Evolutionary conservation across 108 stramenopile genomes (phyloP).

Genomic region (Skeletonema tropicum): DNA sequence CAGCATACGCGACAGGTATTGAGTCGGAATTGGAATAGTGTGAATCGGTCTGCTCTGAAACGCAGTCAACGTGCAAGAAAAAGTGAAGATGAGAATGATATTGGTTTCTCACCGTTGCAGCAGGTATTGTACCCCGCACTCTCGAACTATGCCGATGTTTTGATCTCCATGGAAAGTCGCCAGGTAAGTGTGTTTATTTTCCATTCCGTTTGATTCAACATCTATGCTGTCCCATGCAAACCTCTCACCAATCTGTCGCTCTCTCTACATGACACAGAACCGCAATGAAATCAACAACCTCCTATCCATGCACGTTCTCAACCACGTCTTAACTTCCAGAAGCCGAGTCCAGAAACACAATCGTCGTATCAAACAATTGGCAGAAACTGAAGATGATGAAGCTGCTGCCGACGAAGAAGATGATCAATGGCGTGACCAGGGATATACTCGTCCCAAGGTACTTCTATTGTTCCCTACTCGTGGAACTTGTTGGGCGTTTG

Average conservation of each 20-base stretch:
- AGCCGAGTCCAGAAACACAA: conserved; percentile 70
- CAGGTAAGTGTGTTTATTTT: conserved; percentile 35
- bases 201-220: neutral
- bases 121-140: conserved; percentile 41
- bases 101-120: conserved; percentile 46
- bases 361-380: conserved; percentile 54
- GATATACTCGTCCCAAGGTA: conserved; percentile 85
- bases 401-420: conserved; percentile 30
- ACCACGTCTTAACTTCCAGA: conserved; percentile 77
- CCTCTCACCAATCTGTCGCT: neutral
- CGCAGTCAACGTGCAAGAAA: conserved; percentile 10
- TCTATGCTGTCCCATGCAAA: neutral
- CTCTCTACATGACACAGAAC: conserved; percentile 20
- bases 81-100: conserved; percentile 2
- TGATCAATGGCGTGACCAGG: conserved; percentile 80
- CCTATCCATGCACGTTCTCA: conserved; percentile 67
- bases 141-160: conserved; percentile 59
- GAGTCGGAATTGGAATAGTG: conserved; percentile 38
- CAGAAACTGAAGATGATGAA: conserved; percentile 29
- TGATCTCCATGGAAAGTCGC: conserved; percentile 52
- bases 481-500: conserved; percentile 71
- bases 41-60: conserved; percentile 25
- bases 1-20: conserved; percentile 42
- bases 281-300: conserved; percentile 60
- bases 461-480: conserved; percentile 84